These are phyloP conservation scores for Carex kokanica DNA, from an alignment of 176 grass and related monocot species.

Conservation along the genomic window DNA sequence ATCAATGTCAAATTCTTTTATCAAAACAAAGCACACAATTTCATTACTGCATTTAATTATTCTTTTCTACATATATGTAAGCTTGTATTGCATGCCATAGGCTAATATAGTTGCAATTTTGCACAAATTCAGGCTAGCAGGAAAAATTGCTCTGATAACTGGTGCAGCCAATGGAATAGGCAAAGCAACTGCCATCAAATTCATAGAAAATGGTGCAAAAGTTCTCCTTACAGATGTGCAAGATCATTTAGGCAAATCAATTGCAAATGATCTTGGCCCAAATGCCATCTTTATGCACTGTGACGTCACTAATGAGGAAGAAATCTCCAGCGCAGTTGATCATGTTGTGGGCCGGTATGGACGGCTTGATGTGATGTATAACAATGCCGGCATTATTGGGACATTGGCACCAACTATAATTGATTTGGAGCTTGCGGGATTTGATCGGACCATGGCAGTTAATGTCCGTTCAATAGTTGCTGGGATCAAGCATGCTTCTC, in stretches of 20 bases:
- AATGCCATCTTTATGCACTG: conserved; percentile 38
- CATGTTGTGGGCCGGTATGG: conserved; percentile 46
- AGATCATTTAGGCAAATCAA: conserved; percentile 32
- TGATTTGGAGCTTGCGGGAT: conserved; percentile 50
- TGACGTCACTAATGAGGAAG: conserved; percentile 54
- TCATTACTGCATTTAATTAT: not conserved
- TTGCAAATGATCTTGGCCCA: conserved; percentile 35
- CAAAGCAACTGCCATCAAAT: conserved; percentile 41
- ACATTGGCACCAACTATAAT: not conserved
- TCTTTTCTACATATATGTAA: not conserved
- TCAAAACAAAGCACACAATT: not conserved
- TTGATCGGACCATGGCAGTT: conserved; percentile 63
- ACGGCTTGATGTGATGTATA: conserved; percentile 62
- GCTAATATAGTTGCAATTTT: not conserved
- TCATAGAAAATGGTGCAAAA: conserved; percentile 47
- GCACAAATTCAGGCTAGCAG: conserved; percentile 36
- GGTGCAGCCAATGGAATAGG: conserved; percentile 58
- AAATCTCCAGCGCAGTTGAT: conserved; percentile 45
- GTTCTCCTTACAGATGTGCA: conserved; percentile 63
- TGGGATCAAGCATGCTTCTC: conserved; percentile 69
- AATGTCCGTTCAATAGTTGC: conserved; percentile 53
- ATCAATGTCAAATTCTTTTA: not conserved
- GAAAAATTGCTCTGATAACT: conserved; percentile 52
- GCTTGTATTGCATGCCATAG: not conserved
- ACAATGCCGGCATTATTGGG: conserved; percentile 47